These are phyloP conservation scores for Otatea glauca DNA, from an alignment of 176 grass and related monocot genomes.

Conservation along the genomic window DNA sequence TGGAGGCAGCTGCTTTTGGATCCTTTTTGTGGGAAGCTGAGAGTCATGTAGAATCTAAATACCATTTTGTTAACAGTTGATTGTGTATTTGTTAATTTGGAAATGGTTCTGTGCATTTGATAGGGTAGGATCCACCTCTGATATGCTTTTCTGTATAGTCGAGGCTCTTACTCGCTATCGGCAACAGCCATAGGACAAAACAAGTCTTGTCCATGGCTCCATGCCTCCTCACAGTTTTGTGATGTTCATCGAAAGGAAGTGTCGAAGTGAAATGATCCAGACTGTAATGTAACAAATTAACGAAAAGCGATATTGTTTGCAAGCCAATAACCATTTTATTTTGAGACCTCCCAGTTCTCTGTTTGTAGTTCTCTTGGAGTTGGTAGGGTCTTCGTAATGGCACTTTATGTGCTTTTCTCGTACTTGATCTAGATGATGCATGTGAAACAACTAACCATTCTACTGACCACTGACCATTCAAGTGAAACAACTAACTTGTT, in stretches of 20 bases:
- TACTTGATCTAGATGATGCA: no score
- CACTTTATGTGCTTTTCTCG: neutral
- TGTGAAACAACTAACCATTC: no score
- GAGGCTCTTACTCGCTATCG: conserved; percentile 14
- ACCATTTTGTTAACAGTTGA: conserved; percentile 88
- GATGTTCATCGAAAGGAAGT: neutral
- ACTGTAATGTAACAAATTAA: neutral
- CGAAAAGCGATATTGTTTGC: neutral
- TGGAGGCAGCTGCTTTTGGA: conserved; percentile 86
- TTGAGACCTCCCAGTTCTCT: neutral
- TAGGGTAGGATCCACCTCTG: conserved; percentile 40
- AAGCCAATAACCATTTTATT: neutral
- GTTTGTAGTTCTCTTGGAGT: neutral
- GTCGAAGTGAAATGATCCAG: neutral
- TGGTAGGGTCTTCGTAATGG: neutral
- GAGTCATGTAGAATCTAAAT: conserved; percentile 89
- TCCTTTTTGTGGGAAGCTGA: conserved; percentile 95
- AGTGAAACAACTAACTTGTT: no score
- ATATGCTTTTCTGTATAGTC: conserved; percentile 9
- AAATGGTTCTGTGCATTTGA: conserved; percentile 36
- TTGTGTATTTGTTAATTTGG: conserved; percentile 28
- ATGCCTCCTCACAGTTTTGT: conserved; percentile 4
- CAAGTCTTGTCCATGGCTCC: neutral
- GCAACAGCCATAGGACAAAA: conserved; percentile 12
- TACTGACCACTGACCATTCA: no score